Evolutionary conservation across 257 asterid species (phyloP).

Genomic region (Plantago elongata): DNA sequence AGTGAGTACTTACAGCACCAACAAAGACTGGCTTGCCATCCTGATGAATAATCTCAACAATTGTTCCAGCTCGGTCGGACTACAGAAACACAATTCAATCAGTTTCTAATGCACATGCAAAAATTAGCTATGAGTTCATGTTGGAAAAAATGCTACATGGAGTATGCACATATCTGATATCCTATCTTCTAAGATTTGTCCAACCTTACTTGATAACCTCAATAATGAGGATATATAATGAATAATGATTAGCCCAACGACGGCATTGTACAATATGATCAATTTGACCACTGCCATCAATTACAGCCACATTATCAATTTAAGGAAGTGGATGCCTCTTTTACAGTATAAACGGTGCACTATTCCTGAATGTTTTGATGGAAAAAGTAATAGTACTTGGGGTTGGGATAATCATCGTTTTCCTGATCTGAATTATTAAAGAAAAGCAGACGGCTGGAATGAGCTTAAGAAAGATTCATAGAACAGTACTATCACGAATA

Average conservation of each 20-base stretch:
- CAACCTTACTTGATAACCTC: neutral
- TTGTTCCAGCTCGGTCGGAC: constrained; percentile 77
- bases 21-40: constrained; percentile 84
- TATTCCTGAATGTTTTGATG: neutral
- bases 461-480: neutral
- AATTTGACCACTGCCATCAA: too few species aligned
- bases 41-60: constrained; percentile 59
- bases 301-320: too few species aligned
- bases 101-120: constrained; percentile 3
- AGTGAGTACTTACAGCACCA: constrained; percentile 56
- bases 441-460: neutral
- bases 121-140: neutral
- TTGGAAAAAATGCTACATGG: neutral
- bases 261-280: neutral
- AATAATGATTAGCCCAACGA: neutral
- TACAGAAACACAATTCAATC: constrained; percentile 22
- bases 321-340: too few species aligned
- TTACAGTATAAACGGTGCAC: neutral
- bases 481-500: too few species aligned
- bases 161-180: neutral
- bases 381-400: constrained; percentile 4
- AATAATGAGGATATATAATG: neutral
- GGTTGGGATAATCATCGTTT: neutral
- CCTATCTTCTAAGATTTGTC: neutral
- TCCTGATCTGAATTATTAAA: neutral